Base-by-base conservation (phyloP, 2,329 filamentous ascomycete species). In the Penicillium sp. region DNA sequence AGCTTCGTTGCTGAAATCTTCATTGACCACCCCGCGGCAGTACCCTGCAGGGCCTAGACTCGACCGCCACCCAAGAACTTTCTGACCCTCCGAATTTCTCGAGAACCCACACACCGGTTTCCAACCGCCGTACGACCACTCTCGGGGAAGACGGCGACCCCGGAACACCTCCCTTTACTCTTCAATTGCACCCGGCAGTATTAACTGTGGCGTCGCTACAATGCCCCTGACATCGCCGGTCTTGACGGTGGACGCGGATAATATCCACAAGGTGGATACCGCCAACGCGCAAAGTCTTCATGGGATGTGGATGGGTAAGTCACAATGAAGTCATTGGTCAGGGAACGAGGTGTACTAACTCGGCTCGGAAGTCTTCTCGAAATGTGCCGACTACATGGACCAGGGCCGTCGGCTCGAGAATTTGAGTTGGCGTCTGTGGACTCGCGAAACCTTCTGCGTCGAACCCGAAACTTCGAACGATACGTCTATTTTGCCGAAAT, bases 301-400 rank as follows among this genome's bases (percentile, higher is more conserved):
- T 69, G 89, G 85, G 72, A 93, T 96, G 79, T 95, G 89, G 88
- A 90, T 87, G 64, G 86, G 88, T 94, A 69, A 77, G 85, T 75
- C 13, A 11, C n/a, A 5, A 6, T 13, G 12, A 6, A 27, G 12
- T 27, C n/a, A 6, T 27, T 27, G 25, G 6, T 4, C 6, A 11
- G 9, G 25, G 10, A 11, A 13, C 5, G 25, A 11, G 25, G 25
- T 27, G 12, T 27, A 6, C 25, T 27, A 13, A 27, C 25, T 27
- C n/a, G 9, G 6, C 10, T 11, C 6, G 9, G 10, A 11, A 27
- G 88, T 96, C 44, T 95, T 96, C 62, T 90, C 88, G 35, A 86
- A 88, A 68, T 95, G 90, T 66, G 87, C 88, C 60, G 86, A 92
- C 59, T 92, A 89, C 35, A 83, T 96, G 62, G 86, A 95, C 62